phyloP scores from a whole-genome alignment of 2,329 filamentous ascomycete genomes.

The Ophiostoma fasciatum region DNA sequence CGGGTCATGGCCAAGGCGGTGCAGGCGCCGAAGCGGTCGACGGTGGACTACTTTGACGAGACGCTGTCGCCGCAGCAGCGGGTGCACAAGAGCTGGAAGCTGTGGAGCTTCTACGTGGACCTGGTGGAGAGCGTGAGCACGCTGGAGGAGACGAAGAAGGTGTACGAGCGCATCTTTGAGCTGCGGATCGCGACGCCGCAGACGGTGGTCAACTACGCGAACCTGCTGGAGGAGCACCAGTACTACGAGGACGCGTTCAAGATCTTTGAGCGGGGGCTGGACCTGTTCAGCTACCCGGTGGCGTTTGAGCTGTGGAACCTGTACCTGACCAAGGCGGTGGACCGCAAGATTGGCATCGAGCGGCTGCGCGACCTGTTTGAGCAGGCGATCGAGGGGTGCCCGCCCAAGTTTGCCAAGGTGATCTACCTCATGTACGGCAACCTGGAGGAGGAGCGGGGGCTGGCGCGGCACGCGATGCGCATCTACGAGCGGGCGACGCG shows the following conservation, averaged over 20 bases:
- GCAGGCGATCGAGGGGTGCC: slow-evolving; percentile 88
- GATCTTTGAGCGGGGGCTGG: slow-evolving; percentile 85
- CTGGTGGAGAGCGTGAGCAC: slow-evolving; percentile 88
- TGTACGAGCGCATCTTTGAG: slow-evolving; percentile 97
- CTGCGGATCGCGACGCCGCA: slow-evolving; percentile 95
- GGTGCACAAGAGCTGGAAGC: slow-evolving; percentile 97
- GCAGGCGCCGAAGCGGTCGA: slow-evolving; percentile 92
- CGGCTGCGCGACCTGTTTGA: slow-evolving; percentile 89
- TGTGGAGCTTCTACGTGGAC: slow-evolving; percentile 99
- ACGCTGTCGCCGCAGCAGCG: slow-evolving; percentile 85
- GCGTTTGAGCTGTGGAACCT: slow-evolving; percentile 98
- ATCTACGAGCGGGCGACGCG: slow-evolving; percentile 96
- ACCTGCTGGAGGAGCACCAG: slow-evolving; percentile 80
- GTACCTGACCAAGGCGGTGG: slow-evolving; percentile 92
- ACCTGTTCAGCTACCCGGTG: slow-evolving; percentile 97
- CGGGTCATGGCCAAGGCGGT: slow-evolving; percentile 95
- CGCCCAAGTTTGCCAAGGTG: slow-evolving; percentile 88
- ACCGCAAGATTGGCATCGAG: slow-evolving; percentile 91
- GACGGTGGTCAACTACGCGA: slow-evolving; percentile 97
- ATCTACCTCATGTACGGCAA: slow-evolving; percentile 98
- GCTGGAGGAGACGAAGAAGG: slow-evolving; percentile 79
- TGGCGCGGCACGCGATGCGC: slow-evolving; percentile 93
- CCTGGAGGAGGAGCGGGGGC: slow-evolving; percentile 84
- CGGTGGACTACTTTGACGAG: slow-evolving; percentile 98
- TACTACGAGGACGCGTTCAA: slow-evolving; percentile 99